phyloP scores from a whole-genome alignment of 2,329 filamentous ascomycete species.

The Monilinia aucupariae region DNA sequence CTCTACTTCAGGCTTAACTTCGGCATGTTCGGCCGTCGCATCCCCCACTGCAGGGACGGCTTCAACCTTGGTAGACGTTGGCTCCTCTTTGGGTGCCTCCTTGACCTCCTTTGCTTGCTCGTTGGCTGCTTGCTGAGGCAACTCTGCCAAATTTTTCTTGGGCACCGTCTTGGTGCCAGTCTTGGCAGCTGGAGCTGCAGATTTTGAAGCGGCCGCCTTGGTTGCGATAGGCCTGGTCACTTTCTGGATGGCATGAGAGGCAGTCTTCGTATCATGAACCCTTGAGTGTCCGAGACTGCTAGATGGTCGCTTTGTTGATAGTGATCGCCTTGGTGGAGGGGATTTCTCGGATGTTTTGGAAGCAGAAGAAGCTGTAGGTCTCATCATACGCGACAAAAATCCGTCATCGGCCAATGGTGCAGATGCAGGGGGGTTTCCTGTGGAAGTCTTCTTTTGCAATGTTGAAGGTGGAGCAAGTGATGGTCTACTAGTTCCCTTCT shows the following conservation, averaged over 20 bases:
- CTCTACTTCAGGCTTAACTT: conserved; percentile 6
- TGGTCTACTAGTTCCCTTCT: conserved; percentile 26
- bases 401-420: conserved; percentile 56
- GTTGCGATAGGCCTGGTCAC: conserved; percentile 10
- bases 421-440: conserved; percentile 47
- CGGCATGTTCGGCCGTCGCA: conserved; percentile 17
- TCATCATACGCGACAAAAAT: conserved; percentile 78
- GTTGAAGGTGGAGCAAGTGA: conserved; percentile 50
- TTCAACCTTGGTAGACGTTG: conserved; percentile 25
- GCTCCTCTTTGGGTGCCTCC: conserved; percentile 21
- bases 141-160: conserved; percentile 22
- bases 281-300: conserved; percentile 30
- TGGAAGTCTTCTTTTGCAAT: conserved; percentile 45
- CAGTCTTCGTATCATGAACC: conserved; percentile 21
- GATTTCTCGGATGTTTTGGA: conserved; percentile 62
- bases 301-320: conserved; percentile 27
- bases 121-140: conserved; percentile 18
- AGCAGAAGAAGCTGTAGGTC: conserved; percentile 64
- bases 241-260: conserved; percentile 14
- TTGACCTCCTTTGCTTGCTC: conserved; percentile 18
- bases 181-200: conserved; percentile 2
- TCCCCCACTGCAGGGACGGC: conserved; percentile 23
- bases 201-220: conserved; percentile 17
- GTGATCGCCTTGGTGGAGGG: conserved; percentile 38
- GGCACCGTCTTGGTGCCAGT: conserved; percentile 13